These are phyloP conservation scores for Hsuehochloa calcarea DNA, from an alignment of 176 grass and related monocot genomes.

Conservation along the genomic window DNA sequence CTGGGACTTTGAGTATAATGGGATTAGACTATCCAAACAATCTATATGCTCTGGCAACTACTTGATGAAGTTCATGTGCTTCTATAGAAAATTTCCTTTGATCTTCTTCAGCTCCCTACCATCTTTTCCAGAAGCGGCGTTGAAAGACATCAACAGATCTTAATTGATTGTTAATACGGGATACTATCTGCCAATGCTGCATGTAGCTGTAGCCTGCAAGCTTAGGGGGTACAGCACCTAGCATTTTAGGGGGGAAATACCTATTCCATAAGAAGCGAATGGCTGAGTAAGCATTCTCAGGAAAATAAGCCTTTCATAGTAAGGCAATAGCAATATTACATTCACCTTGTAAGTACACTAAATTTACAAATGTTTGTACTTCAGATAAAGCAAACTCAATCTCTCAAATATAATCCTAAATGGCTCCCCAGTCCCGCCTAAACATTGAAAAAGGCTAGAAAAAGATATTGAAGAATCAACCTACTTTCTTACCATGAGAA, in stretches of 20 bases:
- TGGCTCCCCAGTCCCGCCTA: not conserved
- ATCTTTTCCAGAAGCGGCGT: not conserved
- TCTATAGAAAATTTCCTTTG: not conserved
- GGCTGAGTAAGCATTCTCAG: not conserved
- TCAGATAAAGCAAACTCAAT: not conserved
- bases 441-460: not conserved
- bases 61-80: not conserved
- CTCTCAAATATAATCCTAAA: not conserved
- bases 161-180: not conserved
- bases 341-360: not conserved
- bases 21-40: not conserved
- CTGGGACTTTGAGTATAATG: not conserved
- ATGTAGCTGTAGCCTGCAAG: not conserved
- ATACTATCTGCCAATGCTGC: not conserved
- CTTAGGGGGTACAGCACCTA: not conserved
- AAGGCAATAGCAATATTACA: not conserved
- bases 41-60: not conserved
- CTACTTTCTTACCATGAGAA: slow-evolving; percentile 26
- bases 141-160: not conserved
- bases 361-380: not conserved
- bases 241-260: not conserved
- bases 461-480: not conserved
- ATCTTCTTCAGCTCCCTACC: not conserved
- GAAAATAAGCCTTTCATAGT: not conserved
- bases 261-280: not conserved